A percentile compares a stretch with the other conserved stretches of the same genome.
These are phyloP conservation scores for Toxicodendron radicans DNA, from an alignment of 345 rosid species.

Conservation along the genomic window DNA sequence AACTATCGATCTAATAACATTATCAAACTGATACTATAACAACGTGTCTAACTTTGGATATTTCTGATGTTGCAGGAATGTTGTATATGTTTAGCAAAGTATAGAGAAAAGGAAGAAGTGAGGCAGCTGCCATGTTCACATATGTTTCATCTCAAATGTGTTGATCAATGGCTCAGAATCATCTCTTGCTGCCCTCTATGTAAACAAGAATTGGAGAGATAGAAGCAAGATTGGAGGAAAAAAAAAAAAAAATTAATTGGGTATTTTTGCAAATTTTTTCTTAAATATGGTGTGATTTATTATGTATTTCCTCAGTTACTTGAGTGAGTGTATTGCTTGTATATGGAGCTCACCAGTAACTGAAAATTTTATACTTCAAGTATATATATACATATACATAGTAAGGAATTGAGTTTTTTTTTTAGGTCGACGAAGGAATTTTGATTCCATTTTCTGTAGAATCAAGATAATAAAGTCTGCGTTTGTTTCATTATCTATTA, in stretches of 20 bases:
- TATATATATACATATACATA: slow-evolving; percentile 8
- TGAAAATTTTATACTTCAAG: slow-evolving; percentile 8
- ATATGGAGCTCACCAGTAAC: slow-evolving; percentile 41
- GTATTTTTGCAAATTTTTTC: neutral
- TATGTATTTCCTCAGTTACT: slow-evolving; percentile 29
- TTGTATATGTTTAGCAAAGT: slow-evolving; percentile 85
- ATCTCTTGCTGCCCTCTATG: slow-evolving; percentile 97
- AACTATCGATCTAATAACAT: too few relatives aligned
- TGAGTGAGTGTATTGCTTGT: slow-evolving; percentile 45
- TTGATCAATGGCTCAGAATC: slow-evolving; percentile 96
- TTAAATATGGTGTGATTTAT: slow-evolving; percentile 23
- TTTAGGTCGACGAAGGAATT: too few relatives aligned
- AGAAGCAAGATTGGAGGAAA: slow-evolving; percentile 16
- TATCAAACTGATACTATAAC: too few relatives aligned
- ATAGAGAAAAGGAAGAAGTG: slow-evolving; percentile 88
- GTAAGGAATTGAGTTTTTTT: neutral
- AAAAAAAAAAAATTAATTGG: neutral
- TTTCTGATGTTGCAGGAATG: slow-evolving; percentile 56
- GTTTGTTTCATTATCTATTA: too few relatives aligned
- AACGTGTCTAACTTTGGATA: neutral
- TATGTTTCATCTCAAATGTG: slow-evolving; percentile 83
- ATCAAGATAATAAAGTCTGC: too few relatives aligned
- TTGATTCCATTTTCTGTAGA: too few relatives aligned
- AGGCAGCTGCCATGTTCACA: slow-evolving; percentile 89
- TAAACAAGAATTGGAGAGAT: slow-evolving; percentile 80